Base-by-base conservation (phyloP, 176 grass and related monocot species). In the Elaeis guineensis region DNA sequence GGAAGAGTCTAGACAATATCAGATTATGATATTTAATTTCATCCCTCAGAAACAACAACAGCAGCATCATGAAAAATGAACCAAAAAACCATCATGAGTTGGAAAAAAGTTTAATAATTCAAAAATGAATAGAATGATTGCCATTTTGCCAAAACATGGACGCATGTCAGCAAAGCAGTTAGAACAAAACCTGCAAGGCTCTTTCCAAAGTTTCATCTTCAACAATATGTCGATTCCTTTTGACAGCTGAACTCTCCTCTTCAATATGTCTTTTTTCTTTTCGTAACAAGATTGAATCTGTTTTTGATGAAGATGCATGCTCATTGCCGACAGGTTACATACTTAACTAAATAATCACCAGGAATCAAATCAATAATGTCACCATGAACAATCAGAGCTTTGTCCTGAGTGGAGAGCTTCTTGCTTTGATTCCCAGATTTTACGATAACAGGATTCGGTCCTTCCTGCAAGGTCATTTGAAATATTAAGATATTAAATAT, bases 321-420 rank as follows among this genome's bases (percentile, higher is more conserved):
- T 76, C 70, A 70, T 78, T 55, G 2, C 25, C 63, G 72, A 72
- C 63, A 49, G 55, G 55, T 78, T 19, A 64, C 49, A 49, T 81
- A 89, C 19, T 80, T 92, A 32, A 91, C 49, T 6, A 80, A 75
- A 86, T 89, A 84, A 52, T 74, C 66, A 76, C 84, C 76, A 1
- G 93, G 93, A 69, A 92, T 89, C 54, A 98, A 51, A 67, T 98
- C 87, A 11, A 98, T 51, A 65, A 92, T 72, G 87, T 98, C 87
- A 61, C 70, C 70, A 71, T 92, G 58, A 32, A 17, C 21, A 75
- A 92, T 77, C 50, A 73, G 80, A 35, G 66, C 73, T 76, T 56
- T 97, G 58, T 81, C 81, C 21, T 76, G 74, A 17, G 81, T 64
- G 77, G 61, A 85, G 69, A 98, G 61, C 77, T 76, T 91, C 76